These are phyloP conservation scores for Candida bentonensis DNA, from an alignment of 805 yeast species.

Conservation along the genomic window DNA sequence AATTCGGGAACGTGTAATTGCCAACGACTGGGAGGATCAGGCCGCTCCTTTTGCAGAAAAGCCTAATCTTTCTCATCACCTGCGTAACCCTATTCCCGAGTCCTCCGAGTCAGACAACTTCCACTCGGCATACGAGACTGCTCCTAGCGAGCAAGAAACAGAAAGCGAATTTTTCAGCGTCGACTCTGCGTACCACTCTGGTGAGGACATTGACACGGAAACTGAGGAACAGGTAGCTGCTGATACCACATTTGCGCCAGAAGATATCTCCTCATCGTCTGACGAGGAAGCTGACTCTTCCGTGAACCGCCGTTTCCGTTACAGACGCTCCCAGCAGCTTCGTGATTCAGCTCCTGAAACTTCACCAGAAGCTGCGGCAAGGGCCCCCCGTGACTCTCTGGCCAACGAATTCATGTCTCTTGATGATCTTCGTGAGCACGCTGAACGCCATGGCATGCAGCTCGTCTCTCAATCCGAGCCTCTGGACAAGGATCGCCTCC, in stretches of 20 bases:
- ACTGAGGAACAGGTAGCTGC: constrained; percentile 12
- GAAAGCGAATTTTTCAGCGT: constrained; percentile 1
- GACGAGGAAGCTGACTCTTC: constrained; percentile 7
- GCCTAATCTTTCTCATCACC: constrained; percentile 2
- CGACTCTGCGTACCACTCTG: constrained; percentile 8
- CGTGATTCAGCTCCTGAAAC: constrained; percentile 2
- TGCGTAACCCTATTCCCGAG: constrained; percentile 2
- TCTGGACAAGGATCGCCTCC: background rate
- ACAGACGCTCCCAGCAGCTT: background rate
- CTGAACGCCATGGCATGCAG: constrained; percentile 11
- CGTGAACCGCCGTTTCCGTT: background rate
- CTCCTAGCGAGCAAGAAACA: constrained; percentile 18
- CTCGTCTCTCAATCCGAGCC: constrained; percentile 1
- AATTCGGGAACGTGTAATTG: constrained; percentile 3
- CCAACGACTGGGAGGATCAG: constrained; percentile 5
- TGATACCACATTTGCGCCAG: background rate
- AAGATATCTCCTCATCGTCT: constrained; percentile 5
- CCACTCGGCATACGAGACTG: constrained; percentile 17
- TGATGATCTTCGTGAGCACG: constrained; percentile 13
- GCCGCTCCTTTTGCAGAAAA: background rate
- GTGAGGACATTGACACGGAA: constrained; percentile 18
- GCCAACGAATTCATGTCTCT: constrained; percentile 15
- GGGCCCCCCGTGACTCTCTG: constrained; percentile 6
- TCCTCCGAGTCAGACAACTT: constrained; percentile 4
- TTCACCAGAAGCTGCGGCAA: constrained; percentile 2